A percentile compares a stretch with the other conserved stretches of the same genome.
Conservation (phyloP, 2,329 filamentous ascomycete genomes). For the Cladosporium sp. region DNA sequence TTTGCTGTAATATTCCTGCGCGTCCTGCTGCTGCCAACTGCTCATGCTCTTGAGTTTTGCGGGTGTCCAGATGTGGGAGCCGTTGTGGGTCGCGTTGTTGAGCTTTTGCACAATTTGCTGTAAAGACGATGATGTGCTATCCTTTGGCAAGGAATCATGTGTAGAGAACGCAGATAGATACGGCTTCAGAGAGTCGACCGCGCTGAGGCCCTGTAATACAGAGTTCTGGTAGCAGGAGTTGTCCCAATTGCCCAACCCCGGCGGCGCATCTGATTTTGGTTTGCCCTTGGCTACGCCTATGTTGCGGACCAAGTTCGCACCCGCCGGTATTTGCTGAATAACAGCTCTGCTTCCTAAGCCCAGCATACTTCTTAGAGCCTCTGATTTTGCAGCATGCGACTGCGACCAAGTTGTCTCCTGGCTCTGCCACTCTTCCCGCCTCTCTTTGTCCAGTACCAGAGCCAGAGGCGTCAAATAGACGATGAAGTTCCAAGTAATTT, state of each 20-base stretch:
- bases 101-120: conserved; percentile 64
- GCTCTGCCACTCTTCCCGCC: conserved; percentile 24
- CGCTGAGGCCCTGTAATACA: conserved; percentile 66
- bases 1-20: conserved; percentile 94
- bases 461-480: conserved; percentile 54
- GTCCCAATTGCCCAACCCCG: conserved; percentile 81
- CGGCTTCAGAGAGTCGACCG: conserved; percentile 62
- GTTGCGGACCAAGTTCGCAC: conserved; percentile 32
- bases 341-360: conserved; percentile 35
- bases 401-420: conserved; percentile 27
- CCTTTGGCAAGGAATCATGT: conserved; percentile 1
- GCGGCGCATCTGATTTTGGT: conserved; percentile 33
- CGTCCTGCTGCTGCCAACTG: conserved; percentile 94
- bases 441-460: conserved; percentile 54
- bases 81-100: conserved; percentile 65
- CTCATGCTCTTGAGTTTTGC: conserved; percentile 82
- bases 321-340: conserved; percentile 30
- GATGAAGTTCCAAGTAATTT: conserved; percentile 57
- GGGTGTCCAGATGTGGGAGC: conserved; percentile 76
- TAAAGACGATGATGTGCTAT: conserved; percentile 43
- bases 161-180: conserved; percentile 49
- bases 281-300: conserved; percentile 22
- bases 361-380: conserved; percentile 33
- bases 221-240: conserved; percentile 99
- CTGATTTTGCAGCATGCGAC: conserved; percentile 34